Base-by-base conservation (phyloP, 225 moss, liverwort and hornwort species). In the Sphagnum contortum region DNA sequence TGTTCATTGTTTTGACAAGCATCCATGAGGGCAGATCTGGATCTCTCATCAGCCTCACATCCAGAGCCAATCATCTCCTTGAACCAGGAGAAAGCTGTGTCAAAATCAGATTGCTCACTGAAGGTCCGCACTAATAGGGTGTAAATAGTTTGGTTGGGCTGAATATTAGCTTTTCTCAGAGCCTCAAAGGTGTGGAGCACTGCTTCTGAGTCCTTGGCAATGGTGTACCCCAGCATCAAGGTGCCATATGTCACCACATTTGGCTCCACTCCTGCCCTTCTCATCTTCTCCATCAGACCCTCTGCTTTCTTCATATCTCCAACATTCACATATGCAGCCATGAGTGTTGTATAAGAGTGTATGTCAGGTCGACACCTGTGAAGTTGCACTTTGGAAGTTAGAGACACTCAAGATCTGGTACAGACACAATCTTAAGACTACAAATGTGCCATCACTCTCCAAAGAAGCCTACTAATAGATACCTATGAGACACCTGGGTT, bases 291-390 rank as follows among this genome's bases (percentile, higher is more conserved):
- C 66, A 90, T 49, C 67, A 94, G 64, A 61, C 87, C 75, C 75
- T 94, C 88, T 6, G 94, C 94, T 73, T 83, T 90, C 53, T 74
- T 57, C 88, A 90, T 94, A 49, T 85, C 72, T 48, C 88, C 88
- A 4, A 78, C 74, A 10, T 85, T 79, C 6, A 83, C 81, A 70
- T 94, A 94, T 3, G 87, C 90, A 70, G 87, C 84, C 55, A 91
- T 50, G 29, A 94, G 85, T 8, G 88, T 88, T 11, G 94, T 88
- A 8, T 81, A 94, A 0, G 90, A 83, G 59, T 80, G 83, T 5
- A 83, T 73, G 45, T 88, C 82, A 9, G 94, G 94, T 67, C 74
- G 84, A 66, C 80, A 88, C 69, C 94, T 94, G 80, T 61, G 29
- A 29, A 29, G 29, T 29, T 29, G 29, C 6, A 70, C 55, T 8